Conservation (phyloP, 2,329 filamentous ascomycete genomes). For the Plenodomus lindquistii region DNA sequence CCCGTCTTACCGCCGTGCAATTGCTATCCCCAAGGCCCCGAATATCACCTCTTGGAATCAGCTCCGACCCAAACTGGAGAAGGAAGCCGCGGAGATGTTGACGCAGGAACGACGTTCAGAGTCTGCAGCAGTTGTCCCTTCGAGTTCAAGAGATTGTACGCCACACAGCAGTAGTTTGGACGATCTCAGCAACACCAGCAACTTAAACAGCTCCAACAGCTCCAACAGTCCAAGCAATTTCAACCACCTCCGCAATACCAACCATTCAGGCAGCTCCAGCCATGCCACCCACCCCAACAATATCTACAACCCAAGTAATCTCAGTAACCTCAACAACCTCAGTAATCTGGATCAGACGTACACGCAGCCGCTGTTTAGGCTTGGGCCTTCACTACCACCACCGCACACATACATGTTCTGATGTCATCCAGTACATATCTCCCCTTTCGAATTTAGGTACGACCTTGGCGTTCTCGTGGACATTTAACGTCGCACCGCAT, state of each 20-base stretch:
- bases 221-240: no score
- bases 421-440: not conserved
- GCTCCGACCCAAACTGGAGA: slow-evolving; percentile 42
- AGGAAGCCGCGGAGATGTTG: slow-evolving; percentile 32
- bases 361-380: no score
- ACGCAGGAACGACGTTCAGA: slow-evolving; percentile 1
- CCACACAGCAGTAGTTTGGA: not conserved
- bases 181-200: no score
- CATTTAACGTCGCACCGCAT: not conserved
- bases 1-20: slow-evolving; percentile 43
- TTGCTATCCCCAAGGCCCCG: slow-evolving; percentile 46
- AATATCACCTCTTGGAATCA: slow-evolving; percentile 43
- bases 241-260: not conserved
- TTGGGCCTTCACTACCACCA: not conserved
- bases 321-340: no score
- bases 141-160: not conserved
- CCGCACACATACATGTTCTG: not conserved
- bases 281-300: no score
- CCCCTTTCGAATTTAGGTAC: not conserved
- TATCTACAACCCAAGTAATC: no score
- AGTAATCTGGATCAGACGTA: no score
- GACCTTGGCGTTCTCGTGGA: not conserved
- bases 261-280: no score
- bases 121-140: slow-evolving; percentile 9
- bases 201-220: no score